phyloP scores from a whole-genome alignment of 345 rosid genomes.

The Pugionium cornutum region DNA sequence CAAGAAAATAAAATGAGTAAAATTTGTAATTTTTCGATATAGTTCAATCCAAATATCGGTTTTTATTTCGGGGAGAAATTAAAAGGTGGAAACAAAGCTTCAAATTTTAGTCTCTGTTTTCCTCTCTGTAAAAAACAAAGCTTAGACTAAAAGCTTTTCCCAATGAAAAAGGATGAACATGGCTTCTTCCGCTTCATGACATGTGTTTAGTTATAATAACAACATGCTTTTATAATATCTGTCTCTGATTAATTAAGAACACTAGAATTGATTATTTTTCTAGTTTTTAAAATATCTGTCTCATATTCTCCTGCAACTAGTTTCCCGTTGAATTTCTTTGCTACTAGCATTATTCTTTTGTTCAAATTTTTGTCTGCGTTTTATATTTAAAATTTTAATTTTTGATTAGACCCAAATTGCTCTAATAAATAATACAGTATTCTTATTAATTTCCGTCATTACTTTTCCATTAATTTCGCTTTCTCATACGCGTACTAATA shows the following conservation, averaged over 20 bases:
- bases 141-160: background rate
- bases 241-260: conserved; percentile 10
- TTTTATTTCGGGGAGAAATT: background rate
- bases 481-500: conserved; percentile 22
- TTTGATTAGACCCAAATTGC: conserved; percentile 40
- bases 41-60: conserved; percentile 20
- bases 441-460: conserved; percentile 30
- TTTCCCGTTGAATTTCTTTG: conserved; percentile 34
- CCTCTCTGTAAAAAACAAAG: conserved; percentile 41
- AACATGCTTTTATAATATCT: conserved; percentile 18
- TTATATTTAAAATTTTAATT: conserved; percentile 31
- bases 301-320: conserved; percentile 57
- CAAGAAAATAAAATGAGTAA: background rate
- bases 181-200: conserved; percentile 31
- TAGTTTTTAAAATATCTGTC: conserved; percentile 27
- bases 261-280: conserved; percentile 3
- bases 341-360: conserved; percentile 30
- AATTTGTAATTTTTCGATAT: conserved; percentile 2
- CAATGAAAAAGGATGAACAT: conserved; percentile 40
- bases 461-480: conserved; percentile 20
- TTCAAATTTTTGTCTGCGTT: conserved; percentile 24
- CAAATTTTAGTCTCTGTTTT: conserved; percentile 27
- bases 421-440: conserved; percentile 3
- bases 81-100: background rate
- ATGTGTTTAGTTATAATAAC: conserved; percentile 19